A percentile compares a stretch with the other conserved stretches of the same genome.
Evolutionary conservation across 1,139 yeast species (phyloP).

Genomic region (Yamadazyma sp.): DNA sequence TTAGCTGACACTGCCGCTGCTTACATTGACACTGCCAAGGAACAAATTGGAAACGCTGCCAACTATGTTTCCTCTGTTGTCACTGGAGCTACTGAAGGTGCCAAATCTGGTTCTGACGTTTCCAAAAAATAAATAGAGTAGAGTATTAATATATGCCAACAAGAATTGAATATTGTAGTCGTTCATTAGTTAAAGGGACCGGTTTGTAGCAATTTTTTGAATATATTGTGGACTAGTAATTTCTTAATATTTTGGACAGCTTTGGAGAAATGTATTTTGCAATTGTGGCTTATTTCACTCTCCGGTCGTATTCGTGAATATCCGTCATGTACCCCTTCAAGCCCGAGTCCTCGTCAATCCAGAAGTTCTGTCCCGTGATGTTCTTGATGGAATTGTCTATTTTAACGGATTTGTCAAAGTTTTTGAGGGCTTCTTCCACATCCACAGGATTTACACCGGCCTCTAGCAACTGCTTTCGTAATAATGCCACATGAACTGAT

Average conservation of each 20-base stretch:
- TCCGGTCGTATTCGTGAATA: constrained; percentile 53
- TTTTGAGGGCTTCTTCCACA: constrained; percentile 51
- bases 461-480: constrained; percentile 57
- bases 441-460: constrained; percentile 52
- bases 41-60: constrained; percentile 59
- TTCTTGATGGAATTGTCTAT: constrained; percentile 55
- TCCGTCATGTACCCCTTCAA: constrained; percentile 55
- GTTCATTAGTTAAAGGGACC: no score
- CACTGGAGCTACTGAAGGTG: constrained; percentile 62
- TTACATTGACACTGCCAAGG: constrained; percentile 64
- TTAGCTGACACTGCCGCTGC: constrained; percentile 57
- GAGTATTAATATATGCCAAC: not conserved
- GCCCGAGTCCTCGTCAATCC: constrained; percentile 57
- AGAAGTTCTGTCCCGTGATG: constrained; percentile 54
- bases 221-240: no score
- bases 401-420: constrained; percentile 55
- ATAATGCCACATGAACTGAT: constrained; percentile 62
- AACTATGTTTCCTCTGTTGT: constrained; percentile 58
- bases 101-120: constrained; percentile 44
- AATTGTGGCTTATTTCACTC: not conserved
- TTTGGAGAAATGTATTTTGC: no score
- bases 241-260: no score
- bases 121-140: constrained; percentile 17
- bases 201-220: no score
- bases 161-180: no score